phyloP scores from a whole-genome alignment of 352 stramenopile species.

The Phytophthora kernoviae region DNA sequence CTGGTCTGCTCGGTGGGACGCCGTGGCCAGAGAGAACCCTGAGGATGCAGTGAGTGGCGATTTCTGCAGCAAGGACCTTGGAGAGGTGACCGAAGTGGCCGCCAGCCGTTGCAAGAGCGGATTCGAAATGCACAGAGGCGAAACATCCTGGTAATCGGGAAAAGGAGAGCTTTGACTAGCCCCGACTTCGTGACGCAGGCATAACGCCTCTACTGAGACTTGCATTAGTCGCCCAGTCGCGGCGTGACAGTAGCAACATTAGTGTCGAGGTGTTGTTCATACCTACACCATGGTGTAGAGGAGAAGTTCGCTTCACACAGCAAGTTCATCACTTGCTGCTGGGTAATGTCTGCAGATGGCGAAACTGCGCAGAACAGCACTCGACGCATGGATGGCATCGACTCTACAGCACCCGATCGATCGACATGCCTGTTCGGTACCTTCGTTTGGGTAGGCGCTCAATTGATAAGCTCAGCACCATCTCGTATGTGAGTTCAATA shows the following conservation, averaged over 20 bases:
- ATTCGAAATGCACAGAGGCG: conserved; percentile 17
- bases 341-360: background rate
- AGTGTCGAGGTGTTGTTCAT: no score
- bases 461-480: background rate
- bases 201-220: conserved; percentile 17
- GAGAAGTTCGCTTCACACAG: background rate
- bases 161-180: conserved; percentile 1
- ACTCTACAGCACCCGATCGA: background rate
- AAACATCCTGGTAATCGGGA: conserved; percentile 23
- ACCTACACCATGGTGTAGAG: background rate
- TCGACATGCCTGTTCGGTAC: no score
- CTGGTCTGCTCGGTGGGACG: conserved; percentile 14
- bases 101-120: conserved; percentile 16
- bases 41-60: conserved; percentile 7
- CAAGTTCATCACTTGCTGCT: no score
- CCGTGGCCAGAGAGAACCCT: conserved; percentile 8
- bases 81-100: conserved; percentile 1
- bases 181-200: background rate
- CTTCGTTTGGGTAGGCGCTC: background rate
- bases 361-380: background rate
- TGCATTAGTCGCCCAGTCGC: background rate
- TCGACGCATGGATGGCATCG: background rate
- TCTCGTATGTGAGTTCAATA: no score
- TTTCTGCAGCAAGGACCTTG: background rate
- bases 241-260: background rate